Base-by-base conservation (phyloP, 139 green algal species). In the Picochlorum sp. region DNA sequence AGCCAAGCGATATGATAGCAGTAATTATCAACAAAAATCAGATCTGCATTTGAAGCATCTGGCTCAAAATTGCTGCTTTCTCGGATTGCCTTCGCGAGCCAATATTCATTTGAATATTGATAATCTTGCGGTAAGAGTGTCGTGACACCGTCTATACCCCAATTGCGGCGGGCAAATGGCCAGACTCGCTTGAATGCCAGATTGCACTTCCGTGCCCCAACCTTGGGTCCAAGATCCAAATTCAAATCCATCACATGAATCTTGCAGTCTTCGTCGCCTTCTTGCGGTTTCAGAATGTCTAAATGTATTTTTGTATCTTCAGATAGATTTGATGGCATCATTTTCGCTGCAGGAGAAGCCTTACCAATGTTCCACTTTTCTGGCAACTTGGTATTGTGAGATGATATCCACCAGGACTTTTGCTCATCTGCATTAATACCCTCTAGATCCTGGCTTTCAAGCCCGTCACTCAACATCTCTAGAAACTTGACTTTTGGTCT, bases 1-100 rank as follows among this genome's bases (percentile, higher is more conserved):
- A 75, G 44, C 67, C 67, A 75, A 16, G 51, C 33, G 2, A 61
- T 30, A 54, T 75, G 67, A 45, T 75, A 75, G 67, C 67, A 75
- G 29, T 55, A 35, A 45, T 70, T 56, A 58, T 75, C 67, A 18
- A 75, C 61, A 59, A 70, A 75, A 13, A 75, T 44, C 31, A 75
- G 63, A 31, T 75, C 67, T 28, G 67, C 67, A 3, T 31, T 14
- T n/a, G 28, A 20, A 4, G 50, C 6, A 50, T 65, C 44, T 14
- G 44, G 2, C 1, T 52, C 28, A 24, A 33, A 60, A 16, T 22
- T 40, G 2, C 20, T 29, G 4, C 40, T 61, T 30, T 47, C 55
- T 54, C 55, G 47, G 10, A 75, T 67, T 24, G 54, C 25, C 35
- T 73, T 50, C 2, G 61, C 31, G 5, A 75, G 55, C 67, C 67